Percentiles rank a stretch among this genome's conserved stretches.
Conservation (phyloP, 192 early-diverging fungal genomes). For the Chytriomyces hyalinus region DNA sequence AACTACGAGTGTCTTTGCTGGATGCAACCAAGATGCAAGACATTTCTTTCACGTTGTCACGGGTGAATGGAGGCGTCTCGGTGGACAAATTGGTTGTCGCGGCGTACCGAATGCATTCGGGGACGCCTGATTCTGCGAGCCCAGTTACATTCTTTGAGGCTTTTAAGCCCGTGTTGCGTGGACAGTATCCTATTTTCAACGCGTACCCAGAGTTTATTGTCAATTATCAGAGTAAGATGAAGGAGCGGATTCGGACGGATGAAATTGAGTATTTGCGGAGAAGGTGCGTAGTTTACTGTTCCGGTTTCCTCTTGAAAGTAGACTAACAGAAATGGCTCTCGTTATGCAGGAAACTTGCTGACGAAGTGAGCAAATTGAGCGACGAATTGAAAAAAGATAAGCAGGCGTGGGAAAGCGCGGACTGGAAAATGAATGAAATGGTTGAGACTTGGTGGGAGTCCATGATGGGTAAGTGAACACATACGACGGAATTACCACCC, state of each 20-base stretch:
- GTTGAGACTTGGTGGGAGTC: conserved; percentile 60
- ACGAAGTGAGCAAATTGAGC: conserved; percentile 44
- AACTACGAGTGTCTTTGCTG: conserved; percentile 44
- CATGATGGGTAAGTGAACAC: conserved; percentile 43
- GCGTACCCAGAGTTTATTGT: conserved; percentile 60
- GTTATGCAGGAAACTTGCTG: conserved; percentile 37
- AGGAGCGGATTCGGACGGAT: conserved; percentile 54
- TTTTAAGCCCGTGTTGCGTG: conserved; percentile 49
- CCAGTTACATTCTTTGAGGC: conserved; percentile 44
- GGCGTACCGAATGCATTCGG: conserved; percentile 39
- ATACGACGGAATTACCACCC: background rate
- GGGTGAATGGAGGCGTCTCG: conserved; percentile 35
- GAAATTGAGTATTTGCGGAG: conserved; percentile 55
- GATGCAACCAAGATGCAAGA: conserved; percentile 42
- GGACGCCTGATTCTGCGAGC: conserved; percentile 41
- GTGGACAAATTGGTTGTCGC: conserved; percentile 32
- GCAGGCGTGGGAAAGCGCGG: conserved; percentile 50
- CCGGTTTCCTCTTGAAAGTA: background rate
- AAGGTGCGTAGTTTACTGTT: conserved; percentile 14
- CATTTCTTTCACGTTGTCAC: conserved; percentile 57
- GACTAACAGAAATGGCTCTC: background rate
- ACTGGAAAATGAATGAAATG: conserved; percentile 62
- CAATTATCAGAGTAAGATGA: conserved; percentile 57
- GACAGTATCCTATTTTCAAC: conserved; percentile 61
- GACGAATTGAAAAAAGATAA: conserved; percentile 54